Evolutionary conservation across 225 moss, liverwort and hornwort genomes (phyloP), one percentile per base, ranked within the genome.

Genomic region (Bryum argenteum): DNA sequence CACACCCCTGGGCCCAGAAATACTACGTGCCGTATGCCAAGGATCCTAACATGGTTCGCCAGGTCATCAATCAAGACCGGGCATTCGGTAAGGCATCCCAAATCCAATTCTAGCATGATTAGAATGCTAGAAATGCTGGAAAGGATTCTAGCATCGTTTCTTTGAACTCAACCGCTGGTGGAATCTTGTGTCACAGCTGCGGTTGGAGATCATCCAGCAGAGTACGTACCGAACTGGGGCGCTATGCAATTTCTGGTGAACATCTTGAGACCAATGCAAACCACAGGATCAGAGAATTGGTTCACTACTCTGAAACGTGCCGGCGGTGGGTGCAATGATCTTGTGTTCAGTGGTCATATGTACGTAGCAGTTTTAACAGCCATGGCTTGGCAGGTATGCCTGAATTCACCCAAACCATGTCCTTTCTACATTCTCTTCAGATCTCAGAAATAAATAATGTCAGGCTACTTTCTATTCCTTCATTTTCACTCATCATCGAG

Each of bases 321-420:
- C 61, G 92, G 94, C 68, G 97, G 97, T 37, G 94, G 97, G 43
- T 98, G 97, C 79, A 98, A 98, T 63, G 94, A 94, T 80, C 85
- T 98, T 53, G 88, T 94, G 61, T 98, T 84, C 80, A 98, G 97
- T 71, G 94, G 94, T 40, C 97, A 98, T 63, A 94, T 98, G 77
- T 85, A 89, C 52, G 97, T 94, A 8, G 90, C 97, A 50, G 94
- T 94, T 51, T 76, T 98, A 55, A 98, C 97, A 48, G 94, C 97
- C 11, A 94, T 94, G 94, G 92, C 92, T 38, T 97, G 94, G 97
- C 92, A 90, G 86, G 96, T 97, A 85, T 57, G 48, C 63, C 42
- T 3, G n/a, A n/a, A n/a, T n/a, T n/a, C n/a, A n/a, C n/a, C n/a
- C n/a, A n/a, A n/a, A n/a, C n/a, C n/a, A n/a, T n/a, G n/a, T n/a